Base-by-base conservation (phyloP, 2,329 filamentous ascomycete genomes). In the Chrysoporthe cubensis region DNA sequence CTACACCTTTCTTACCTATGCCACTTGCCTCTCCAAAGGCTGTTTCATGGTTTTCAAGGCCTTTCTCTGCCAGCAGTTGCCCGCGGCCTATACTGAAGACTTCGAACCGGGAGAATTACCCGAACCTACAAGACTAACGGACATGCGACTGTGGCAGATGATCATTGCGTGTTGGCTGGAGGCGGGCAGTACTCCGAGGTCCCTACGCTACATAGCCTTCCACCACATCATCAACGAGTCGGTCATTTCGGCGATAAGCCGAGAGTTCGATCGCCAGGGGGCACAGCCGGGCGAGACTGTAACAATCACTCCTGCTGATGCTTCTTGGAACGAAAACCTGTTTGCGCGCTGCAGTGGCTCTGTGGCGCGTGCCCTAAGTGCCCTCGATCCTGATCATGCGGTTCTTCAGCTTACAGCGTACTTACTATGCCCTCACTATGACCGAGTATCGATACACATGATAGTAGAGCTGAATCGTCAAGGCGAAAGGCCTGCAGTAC, bases 91-190 rank as follows among this genome's bases (percentile, higher is more conserved):
- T 26, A 26, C 26, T 26, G 26, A 26, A 26, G 26, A 26, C 26
- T 26, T 26, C 26, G 26, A 26, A 26, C 26, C 26, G 26, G 26
- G 26, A 26, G 26, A 26, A 26, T 26, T 26, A 26, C 26, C 26
- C 26, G 26, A 26, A 26, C 26, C 26, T 26, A 26, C 26, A 26
- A 26, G 54, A 18, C 34, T 57, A 7, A 37, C 54, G 2, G 57
- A 59, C 18, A 59, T 40, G 57, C 57, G 57, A 8, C 40, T 59
- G n/a, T 59, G 57, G 57, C 57, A 59, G 37, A 59, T 59, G 57
- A 59, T 59, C 5, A 37, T 59, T 18, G 18, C 42, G 5, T 37
- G 57, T 21, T 59, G 57, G 57, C 32, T 3, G 9, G 57, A 16
- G 34, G 57, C 37, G 34, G 57, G 57, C 37, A 37, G 57, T 8